These are phyloP conservation scores for Euphorbia lathyris DNA, from an alignment of 345 rosid species.

Conservation along the genomic window DNA sequence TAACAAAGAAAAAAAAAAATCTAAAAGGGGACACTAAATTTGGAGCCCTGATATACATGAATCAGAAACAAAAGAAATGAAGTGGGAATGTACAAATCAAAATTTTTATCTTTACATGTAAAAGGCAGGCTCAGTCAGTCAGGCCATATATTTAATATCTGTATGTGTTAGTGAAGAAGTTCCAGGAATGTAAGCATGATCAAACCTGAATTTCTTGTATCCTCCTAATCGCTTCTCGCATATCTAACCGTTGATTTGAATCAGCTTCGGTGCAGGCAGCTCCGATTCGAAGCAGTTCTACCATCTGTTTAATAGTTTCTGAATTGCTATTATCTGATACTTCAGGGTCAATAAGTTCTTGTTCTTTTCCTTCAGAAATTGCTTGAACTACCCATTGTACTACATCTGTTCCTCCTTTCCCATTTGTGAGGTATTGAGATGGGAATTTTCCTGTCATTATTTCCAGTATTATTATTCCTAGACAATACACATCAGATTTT, in stretches of 20 bases:
- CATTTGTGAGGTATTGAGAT: constrained; percentile 28
- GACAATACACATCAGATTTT: constrained; percentile 26
- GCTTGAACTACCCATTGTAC: constrained; percentile 22
- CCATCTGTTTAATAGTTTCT: constrained; percentile 19
- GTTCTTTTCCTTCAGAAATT: constrained; percentile 18
- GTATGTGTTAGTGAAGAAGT: background rate
- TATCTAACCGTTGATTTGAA: constrained; percentile 19
- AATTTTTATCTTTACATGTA: too few relatives aligned
- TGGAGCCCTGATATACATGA: too few relatives aligned
- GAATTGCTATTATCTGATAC: constrained; percentile 2
- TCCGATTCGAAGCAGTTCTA: constrained; percentile 18
- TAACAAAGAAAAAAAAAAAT: background rate
- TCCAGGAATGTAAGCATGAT: too few relatives aligned
- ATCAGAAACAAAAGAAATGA: too few relatives aligned
- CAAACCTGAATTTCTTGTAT: constrained; percentile 19
- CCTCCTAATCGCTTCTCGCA: constrained; percentile 26
- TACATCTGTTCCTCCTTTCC: constrained; percentile 32
- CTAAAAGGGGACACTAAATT: background rate
- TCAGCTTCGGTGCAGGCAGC: constrained; percentile 16
- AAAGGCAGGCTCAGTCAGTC: too few relatives aligned
- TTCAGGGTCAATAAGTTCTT: constrained; percentile 30
- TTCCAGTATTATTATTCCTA: constrained; percentile 29
- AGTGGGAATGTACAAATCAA: too few relatives aligned
- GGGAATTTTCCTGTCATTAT: constrained; percentile 31
- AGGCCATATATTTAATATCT: background rate